Evolutionary conservation across 2,329 filamentous ascomycete species (phyloP).

Genomic region (Colletotrichum sp.): DNA sequence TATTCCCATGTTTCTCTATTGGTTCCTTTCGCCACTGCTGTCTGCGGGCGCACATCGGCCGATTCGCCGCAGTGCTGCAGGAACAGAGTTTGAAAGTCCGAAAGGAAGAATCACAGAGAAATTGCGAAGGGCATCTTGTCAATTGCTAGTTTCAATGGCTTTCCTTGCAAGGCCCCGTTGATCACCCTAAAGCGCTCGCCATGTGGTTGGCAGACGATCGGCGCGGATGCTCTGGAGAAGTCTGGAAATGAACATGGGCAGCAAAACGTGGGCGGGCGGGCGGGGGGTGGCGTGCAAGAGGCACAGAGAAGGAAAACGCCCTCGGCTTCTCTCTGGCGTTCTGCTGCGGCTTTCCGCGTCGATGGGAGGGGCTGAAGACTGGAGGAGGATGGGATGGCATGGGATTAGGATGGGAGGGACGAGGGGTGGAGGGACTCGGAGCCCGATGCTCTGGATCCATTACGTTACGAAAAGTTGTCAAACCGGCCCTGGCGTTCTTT

Average conservation of each 20-base stretch:
- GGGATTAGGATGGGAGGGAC: neutral
- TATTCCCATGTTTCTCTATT: neutral
- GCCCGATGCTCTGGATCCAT: constrained; percentile 19
- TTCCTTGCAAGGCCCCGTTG: neutral
- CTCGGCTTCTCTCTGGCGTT: neutral
- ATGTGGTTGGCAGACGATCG: neutral
- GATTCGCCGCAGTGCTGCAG: neutral
- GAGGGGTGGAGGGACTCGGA: neutral
- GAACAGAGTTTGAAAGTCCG: neutral
- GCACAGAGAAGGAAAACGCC: neutral
- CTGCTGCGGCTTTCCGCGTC: neutral
- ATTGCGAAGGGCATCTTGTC: neutral
- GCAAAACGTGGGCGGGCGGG: neutral
- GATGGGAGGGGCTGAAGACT: neutral
- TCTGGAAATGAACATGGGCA: neutral
- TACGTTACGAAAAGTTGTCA: constrained; percentile 19
- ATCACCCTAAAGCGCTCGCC: neutral
- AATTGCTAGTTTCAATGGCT: neutral
- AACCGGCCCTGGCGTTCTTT: neutral
- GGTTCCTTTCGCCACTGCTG: neutral
- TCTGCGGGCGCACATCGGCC: neutral
- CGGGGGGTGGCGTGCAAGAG: neutral
- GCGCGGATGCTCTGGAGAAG: neutral
- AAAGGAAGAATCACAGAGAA: neutral
- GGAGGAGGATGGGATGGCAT: neutral